Base-by-base conservation (phyloP, 2,329 filamentous ascomycete genomes). In the Alternaria sp. region DNA sequence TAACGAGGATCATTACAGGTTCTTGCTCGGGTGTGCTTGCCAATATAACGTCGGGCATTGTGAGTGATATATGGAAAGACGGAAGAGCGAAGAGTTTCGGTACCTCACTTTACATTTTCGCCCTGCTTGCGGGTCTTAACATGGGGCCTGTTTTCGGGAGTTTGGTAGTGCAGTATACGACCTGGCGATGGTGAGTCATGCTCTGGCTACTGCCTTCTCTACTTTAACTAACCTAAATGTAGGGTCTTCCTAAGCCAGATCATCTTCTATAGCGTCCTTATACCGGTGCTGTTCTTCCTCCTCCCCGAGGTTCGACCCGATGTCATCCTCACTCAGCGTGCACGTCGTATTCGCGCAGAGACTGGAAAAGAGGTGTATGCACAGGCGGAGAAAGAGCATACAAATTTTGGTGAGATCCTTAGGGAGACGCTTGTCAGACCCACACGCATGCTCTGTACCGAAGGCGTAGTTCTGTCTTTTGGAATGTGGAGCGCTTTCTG, bases 401-500 rank as follows among this genome's bases (percentile, higher is more conserved):
- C 71, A 5, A 72, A 70, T n/a, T 55, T 82, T 6, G 54, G 53
- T 3, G 66, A 68, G 2, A 72, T 79, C 7, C 62, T 84, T 11
- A 65, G 64, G 22, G 73, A 73, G 39, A 81, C 80, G 0, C 77
- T 82, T 38, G 71, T 74, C 39, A 70, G 75, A 1, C 76, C 76
- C 7, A 67, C 73, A 0, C 75, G 77, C 38, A 80, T 85, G 67
- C 77, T 85, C 5, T 76, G 74, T 64, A 85, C 83, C 1, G 83
- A 86, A 71, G 80, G 80, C 3, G 83, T 86, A 0, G 79, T 85
- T 3, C 76, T 83, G 42, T 78, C 78, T 47, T 79, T 81, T 47
- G 83, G 82, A 1, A 58, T 85, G 18, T 84, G 82, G 82, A 82
- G 81, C 7, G 79, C 80, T 16, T 82, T 84, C 57, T 77, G 78